These are phyloP conservation scores for Pontederia crassipes DNA, from an alignment of 176 grass and related monocot species.

Conservation along the genomic window DNA sequence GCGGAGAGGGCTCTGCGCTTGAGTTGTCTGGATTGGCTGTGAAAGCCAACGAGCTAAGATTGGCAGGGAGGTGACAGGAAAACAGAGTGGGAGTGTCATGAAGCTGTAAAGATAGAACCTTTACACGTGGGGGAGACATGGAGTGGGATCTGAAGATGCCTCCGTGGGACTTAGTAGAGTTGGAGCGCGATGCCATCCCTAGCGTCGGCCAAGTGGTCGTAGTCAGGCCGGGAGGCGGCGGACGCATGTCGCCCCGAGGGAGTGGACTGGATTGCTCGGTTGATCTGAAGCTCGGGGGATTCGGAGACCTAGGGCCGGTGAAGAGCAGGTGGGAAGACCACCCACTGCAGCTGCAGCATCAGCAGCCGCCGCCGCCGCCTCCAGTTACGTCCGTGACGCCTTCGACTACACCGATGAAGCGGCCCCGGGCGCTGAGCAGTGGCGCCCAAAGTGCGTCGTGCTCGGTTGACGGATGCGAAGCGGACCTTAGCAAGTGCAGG, in stretches of 20 bases:
- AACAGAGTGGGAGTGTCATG: neutral
- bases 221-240: constrained; percentile 10
- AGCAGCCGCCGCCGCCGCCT: no score
- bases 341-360: no score
- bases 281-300: constrained; percentile 19
- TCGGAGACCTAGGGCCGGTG: constrained; percentile 5
- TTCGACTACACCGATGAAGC: constrained; percentile 1
- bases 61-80: constrained; percentile 1
- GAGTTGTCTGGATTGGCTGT: no score
- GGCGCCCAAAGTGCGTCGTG: constrained; percentile 22
- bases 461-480: constrained; percentile 51
- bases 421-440: constrained; percentile 17
- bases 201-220: constrained; percentile 21
- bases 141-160: constrained; percentile 40
- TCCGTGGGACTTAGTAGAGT: constrained; percentile 33
- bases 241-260: neutral
- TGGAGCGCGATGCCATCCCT: constrained; percentile 4
- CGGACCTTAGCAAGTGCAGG: constrained; percentile 58
- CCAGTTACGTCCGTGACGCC: neutral
- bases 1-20: no score
- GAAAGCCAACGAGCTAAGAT: no score
- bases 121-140: constrained; percentile 18
- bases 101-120: no score
- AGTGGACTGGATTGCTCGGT: constrained; percentile 32
- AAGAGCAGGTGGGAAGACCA: constrained; percentile 22